These are phyloP conservation scores for Eucalyptus coolabah DNA, from an alignment of 345 rosid species.

Conservation along the genomic window DNA sequence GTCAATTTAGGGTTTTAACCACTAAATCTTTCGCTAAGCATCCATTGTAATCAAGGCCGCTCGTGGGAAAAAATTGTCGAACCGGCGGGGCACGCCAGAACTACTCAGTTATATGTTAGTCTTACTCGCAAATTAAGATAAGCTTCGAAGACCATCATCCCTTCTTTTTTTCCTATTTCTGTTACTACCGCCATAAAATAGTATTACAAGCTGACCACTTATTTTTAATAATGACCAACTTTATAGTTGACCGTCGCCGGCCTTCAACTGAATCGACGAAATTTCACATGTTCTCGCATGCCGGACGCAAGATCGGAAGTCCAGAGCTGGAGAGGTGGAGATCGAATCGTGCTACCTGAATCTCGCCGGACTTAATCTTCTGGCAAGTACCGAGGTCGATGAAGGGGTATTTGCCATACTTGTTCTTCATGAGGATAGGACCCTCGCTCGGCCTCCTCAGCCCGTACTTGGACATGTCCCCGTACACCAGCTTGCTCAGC, in stretches of 20 bases:
- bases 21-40: neutral
- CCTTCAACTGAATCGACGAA: neutral
- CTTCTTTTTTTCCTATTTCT: neutral
- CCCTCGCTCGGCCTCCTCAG: slow-evolving; percentile 9
- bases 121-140: neutral
- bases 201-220: neutral
- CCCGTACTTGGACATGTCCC: slow-evolving; percentile 34
- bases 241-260: neutral
- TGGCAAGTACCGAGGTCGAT: slow-evolving; percentile 33
- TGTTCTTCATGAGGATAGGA: slow-evolving; percentile 17
- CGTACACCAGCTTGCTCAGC: slow-evolving; percentile 16
- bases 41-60: neutral
- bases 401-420: slow-evolving; percentile 36
- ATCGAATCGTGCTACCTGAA: slow-evolving; percentile 15
- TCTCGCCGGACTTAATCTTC: slow-evolving; percentile 26
- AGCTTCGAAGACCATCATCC: neutral
- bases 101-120: neutral
- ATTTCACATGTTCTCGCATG: neutral
- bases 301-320: neutral
- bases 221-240: neutral
- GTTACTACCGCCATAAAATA: neutral
- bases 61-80: neutral
- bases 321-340: neutral
- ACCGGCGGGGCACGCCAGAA: neutral
- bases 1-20: neutral